A percentile compares a stretch with the other conserved stretches of the same genome.
Conservation (phyloP, 768 basidiomycete genomes). For the Tylopilus rubrobrunneus region DNA sequence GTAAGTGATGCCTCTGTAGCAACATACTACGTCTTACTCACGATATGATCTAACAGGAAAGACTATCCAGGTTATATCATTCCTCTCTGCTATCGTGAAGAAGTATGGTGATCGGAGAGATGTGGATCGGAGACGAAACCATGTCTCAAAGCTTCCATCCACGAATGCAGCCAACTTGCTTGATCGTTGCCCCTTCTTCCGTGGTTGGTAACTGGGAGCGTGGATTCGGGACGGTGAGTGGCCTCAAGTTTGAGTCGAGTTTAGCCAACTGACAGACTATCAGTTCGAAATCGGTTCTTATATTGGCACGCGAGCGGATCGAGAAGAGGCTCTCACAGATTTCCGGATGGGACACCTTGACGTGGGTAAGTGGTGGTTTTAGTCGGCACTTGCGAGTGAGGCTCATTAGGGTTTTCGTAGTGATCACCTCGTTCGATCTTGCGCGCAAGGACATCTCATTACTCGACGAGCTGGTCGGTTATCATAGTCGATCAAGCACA, state of each 20-base stretch:
- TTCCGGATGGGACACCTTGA: constrained; percentile 84
- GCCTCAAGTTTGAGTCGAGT: not conserved
- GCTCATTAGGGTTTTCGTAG: constrained; percentile 34
- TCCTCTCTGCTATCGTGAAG: constrained; percentile 88
- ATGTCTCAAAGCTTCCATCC: constrained; percentile 63
- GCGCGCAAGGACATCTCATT: constrained; percentile 67
- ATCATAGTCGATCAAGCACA: constrained; percentile 90
- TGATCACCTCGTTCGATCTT: constrained; percentile 78
- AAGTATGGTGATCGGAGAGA: constrained; percentile 69
- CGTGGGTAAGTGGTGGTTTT: constrained; percentile 52
- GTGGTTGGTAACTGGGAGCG: constrained; percentile 88
- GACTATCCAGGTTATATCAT: constrained; percentile 90
- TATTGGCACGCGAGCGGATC: constrained; percentile 47
- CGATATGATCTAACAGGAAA: constrained; percentile 52
- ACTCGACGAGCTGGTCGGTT: constrained; percentile 67
- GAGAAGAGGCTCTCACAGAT: constrained; percentile 55
- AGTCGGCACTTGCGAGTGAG: not conserved
- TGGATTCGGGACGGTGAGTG: constrained; percentile 73
- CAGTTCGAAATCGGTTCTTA: constrained; percentile 86
- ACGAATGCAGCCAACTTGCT: constrained; percentile 71
- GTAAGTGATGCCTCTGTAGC: constrained; percentile 13
- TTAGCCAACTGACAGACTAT: not conserved
- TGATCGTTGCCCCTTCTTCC: constrained; percentile 83
- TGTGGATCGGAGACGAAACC: constrained; percentile 56
- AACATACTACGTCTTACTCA: constrained; percentile 1